These are phyloP conservation scores for Phoma sp. DNA, from an alignment of 2,329 filamentous ascomycete genomes.

Conservation along the genomic window DNA sequence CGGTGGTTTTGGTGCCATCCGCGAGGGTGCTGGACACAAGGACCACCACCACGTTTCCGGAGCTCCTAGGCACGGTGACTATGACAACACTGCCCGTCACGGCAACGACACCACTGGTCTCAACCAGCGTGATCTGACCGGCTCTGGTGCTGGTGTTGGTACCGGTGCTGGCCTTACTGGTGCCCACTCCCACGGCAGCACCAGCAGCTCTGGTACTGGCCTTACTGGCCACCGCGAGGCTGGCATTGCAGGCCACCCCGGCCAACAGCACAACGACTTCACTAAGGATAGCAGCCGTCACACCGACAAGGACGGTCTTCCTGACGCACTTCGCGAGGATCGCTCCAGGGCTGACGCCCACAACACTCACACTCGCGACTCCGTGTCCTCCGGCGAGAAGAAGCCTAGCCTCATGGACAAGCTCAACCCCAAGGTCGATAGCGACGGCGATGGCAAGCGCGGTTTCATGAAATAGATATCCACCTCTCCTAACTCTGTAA, in stretches of 20 bases:
- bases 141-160: background rate
- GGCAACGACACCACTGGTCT: slow-evolving; percentile 8
- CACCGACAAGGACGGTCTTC: slow-evolving; percentile 11
- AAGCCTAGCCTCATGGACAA: slow-evolving; percentile 60
- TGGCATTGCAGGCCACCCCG: background rate
- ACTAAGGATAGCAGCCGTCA: slow-evolving; percentile 6
- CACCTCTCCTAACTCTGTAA: background rate
- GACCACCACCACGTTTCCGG: slow-evolving; percentile 16
- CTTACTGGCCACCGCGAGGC: slow-evolving; percentile 5
- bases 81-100: slow-evolving; percentile 13
- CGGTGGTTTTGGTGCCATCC: slow-evolving; percentile 23
- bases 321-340: slow-evolving; percentile 26
- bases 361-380: slow-evolving; percentile 16
- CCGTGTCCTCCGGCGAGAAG: slow-evolving; percentile 5
- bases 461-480: slow-evolving; percentile 59
- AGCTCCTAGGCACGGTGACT: slow-evolving; percentile 25
- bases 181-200: background rate
- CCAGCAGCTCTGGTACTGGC: slow-evolving; percentile 13
- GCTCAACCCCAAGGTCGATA: slow-evolving; percentile 59
- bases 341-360: slow-evolving; percentile 18
- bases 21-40: slow-evolving; percentile 25
- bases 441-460: slow-evolving; percentile 62
- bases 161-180: background rate
- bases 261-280: slow-evolving; percentile 17
- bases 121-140: slow-evolving; percentile 8